Evolutionary conservation across 495 filamentous ascomycete species (phyloP), one percentile per base, ranked within the genome.

Genomic region (Hyaloscypha finlandica): DNA sequence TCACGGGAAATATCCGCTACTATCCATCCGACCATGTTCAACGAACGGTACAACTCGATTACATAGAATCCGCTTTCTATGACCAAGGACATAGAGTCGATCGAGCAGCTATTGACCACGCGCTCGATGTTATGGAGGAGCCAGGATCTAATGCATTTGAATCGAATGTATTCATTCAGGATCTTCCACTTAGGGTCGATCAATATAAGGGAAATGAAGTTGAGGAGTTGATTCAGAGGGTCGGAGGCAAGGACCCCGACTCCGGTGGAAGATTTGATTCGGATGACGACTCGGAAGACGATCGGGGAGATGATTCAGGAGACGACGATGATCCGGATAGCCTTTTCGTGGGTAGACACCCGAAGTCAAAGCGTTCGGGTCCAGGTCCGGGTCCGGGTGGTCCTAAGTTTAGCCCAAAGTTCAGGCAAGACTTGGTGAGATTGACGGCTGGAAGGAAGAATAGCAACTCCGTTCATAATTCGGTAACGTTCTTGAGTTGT

Each of bases 21-120:
- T 0, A 53, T 8, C 3, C 11, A 5, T 25, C 16, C 16, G 37
- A 30, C 31, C 3, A 32, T 4, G n/a, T 8, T 19, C 32, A 32
- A 6, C 32, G 32, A 4, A 22, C 32, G 12, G 3, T 20, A 22
- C 30, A 61, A 8, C 25, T 54, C 16, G 54, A 61, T 45, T 1
- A 45, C 1, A 56, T 69, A 31, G 67, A 69, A 45, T 65, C 62
- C 1, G 62, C 63, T 8, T 69, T 69, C 32, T 65, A 20, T 16
- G 56, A 65, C 1, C 22, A 35, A 2, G 67, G 67, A 2, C 65
- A 45, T 30, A 14, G 67, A 6, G 57, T 69, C 31, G 12, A 69
- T 25, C 63, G 67, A 29, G 35, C 2, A 25, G 42, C 67, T 0
- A 29, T 69, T 14, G 30, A 42, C 14, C 8, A 35, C 3, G 62